Evolutionary conservation across 1,284 basidiomycete species (phyloP).

Genomic region (Sanghuangporus sanghuang): DNA sequence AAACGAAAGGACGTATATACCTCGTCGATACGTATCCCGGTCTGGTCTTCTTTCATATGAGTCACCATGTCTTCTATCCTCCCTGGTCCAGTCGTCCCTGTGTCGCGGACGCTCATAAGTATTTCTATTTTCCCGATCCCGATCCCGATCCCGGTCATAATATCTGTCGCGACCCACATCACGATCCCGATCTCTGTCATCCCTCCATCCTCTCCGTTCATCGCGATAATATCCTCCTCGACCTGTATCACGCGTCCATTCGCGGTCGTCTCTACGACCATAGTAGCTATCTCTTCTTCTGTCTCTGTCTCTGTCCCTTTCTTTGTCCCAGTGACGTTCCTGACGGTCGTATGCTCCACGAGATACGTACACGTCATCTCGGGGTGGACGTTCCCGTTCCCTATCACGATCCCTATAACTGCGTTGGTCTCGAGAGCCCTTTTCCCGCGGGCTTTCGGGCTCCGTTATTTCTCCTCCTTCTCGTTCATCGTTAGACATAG

Average conservation of each 20-base stretch:
- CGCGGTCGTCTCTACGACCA: conserved; percentile 6
- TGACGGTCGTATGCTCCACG: background rate
- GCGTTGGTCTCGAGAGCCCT: background rate
- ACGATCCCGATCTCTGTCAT: conserved; percentile 16
- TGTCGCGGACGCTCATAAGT: conserved; percentile 9
- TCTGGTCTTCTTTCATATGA: background rate
- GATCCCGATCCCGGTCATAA: conserved; percentile 5
- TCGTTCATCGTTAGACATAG: background rate
- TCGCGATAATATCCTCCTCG: conserved; percentile 8
- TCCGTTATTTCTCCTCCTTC: conserved; percentile 3
- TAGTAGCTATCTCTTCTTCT: conserved; percentile 1
- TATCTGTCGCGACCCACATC: conserved; percentile 5
- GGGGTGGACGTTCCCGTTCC: background rate
- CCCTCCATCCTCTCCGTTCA: conserved; percentile 9
- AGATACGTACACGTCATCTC: background rate
- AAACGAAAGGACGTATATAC: background rate
- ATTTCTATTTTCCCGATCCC: conserved; percentile 5
- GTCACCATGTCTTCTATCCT: background rate
- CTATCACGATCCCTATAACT: background rate
- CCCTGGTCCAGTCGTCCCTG: conserved; percentile 4
- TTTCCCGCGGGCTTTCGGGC: background rate
- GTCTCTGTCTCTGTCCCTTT: conserved; percentile 9
- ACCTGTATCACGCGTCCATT: conserved; percentile 7
- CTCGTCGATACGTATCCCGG: conserved; percentile 6
- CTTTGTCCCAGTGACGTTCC: conserved; percentile 3